A percentile compares a stretch with the other conserved stretches of the same genome.
Conservation (phyloP, 768 basidiomycete species). For the Hemileccinum rubropunctum region DNA sequence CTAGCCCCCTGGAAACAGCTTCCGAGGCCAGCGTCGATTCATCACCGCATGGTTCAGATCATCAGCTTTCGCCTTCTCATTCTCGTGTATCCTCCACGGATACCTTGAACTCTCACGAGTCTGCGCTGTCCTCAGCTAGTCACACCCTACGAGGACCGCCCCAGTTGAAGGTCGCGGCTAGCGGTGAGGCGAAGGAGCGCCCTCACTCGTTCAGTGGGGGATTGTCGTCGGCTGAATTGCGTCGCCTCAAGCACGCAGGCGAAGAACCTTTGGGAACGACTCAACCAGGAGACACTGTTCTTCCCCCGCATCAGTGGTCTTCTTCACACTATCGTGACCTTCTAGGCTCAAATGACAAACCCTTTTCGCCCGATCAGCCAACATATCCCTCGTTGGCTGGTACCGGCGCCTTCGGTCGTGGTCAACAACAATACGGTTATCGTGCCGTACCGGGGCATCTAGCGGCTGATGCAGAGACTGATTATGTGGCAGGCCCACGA, state of each 20-base stretch:
- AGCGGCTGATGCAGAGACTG: constrained; percentile 34
- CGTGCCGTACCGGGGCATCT: constrained; percentile 37
- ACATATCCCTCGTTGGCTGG: constrained; percentile 69
- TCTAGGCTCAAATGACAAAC: constrained; percentile 38
- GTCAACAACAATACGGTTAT: constrained; percentile 52
- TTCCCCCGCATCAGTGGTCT: constrained; percentile 48
- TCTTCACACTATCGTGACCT: constrained; percentile 50
- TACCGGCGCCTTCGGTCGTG: constrained; percentile 44
- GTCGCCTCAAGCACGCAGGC: constrained; percentile 70
- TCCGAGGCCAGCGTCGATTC: constrained; percentile 72
- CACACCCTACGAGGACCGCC: constrained; percentile 55
- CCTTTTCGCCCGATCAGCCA: constrained; percentile 42
- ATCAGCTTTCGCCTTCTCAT: constrained; percentile 64
- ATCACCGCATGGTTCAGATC: constrained; percentile 67
- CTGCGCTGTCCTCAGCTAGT: constrained; percentile 48
- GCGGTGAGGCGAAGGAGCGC: constrained; percentile 66
- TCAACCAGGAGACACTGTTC: constrained; percentile 36
- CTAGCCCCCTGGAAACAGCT: constrained; percentile 70
- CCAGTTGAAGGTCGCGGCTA: constrained; percentile 50
- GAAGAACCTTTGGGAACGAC: constrained; percentile 36
- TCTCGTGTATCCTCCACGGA: constrained; percentile 85
- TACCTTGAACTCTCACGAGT: constrained; percentile 61
- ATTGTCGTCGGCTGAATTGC: constrained; percentile 68
- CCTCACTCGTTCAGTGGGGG: constrained; percentile 83
- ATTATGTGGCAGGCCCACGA: constrained; percentile 59